Evolutionary conservation across 371 early-diverging fungal species (phyloP), one percentile per base, ranked within the genome.

Genomic region (Mortierella sp.): DNA sequence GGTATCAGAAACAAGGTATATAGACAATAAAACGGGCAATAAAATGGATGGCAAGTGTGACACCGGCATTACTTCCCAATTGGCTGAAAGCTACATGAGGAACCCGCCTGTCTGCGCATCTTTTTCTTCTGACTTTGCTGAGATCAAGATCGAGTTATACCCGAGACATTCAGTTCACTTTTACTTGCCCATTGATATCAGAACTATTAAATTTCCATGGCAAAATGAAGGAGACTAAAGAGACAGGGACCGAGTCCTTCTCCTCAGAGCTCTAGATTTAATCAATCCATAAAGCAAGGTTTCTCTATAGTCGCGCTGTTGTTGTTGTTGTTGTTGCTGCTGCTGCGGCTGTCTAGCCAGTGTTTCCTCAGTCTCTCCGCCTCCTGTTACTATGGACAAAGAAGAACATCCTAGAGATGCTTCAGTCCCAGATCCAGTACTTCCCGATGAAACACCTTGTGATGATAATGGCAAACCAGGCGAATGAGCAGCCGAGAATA

Each of bases 221-320:
- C 8, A 45, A 45, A 13, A 45, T 5, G 9, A 42, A 42, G 3
- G 34, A 23, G 31, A 15, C 26, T 67, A 76, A 13, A 76, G 71
- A 57, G 76, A 76, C 22, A 76, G 61, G 35, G 76, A 53, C 28
- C 76, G 70, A 60, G 67, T 63, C 59, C 76, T 67, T 51, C 64
- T 70, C 55, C 68, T 70, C 29, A 66, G 67, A 45, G 70, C 71
- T 29, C 67, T 70, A 19, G 66, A 57, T 64, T 76, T 70, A 59
- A 66, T 63, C 19, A 76, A 47, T 3, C 76, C 76, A 66, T 76
- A 76, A 29, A 70, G 29, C 8, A 66, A 63, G 0, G 63, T 54
- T 55, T 60, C 69, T 49, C 75, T 58, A 43, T 72, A 66, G 26
- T 66, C 34, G 15, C 60, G 35, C n/a, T 57, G 56, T n/a, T 10